Evolutionary conservation across 2,329 filamentous ascomycete species (phyloP).

Genomic region (Fusarium lyarnte): DNA sequence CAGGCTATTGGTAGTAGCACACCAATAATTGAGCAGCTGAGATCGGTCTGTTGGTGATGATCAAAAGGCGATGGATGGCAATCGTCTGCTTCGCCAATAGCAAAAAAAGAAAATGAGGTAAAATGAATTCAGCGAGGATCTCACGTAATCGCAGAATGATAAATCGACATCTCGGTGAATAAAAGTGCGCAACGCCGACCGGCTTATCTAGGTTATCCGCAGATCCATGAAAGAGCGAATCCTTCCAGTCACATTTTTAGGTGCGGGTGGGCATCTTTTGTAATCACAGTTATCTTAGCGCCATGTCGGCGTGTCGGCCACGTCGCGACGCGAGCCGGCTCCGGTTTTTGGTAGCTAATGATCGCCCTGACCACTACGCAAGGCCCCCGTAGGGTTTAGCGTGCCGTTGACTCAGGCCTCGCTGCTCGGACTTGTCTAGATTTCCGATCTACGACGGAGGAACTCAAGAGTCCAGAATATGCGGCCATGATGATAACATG

Average conservation of each 20-base stretch:
- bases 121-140: not conserved
- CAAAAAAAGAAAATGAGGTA: not conserved
- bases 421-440: not conserved
- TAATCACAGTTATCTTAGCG: not conserved
- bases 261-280: not conserved
- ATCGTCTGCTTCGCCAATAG: not conserved
- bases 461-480: not conserved
- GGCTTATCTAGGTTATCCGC: not conserved
- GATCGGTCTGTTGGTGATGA: not conserved
- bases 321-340: not conserved
- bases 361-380: not conserved
- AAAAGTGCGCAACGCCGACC: not conserved
- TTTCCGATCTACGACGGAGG: not conserved
- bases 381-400: not conserved
- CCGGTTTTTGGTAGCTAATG: not conserved
- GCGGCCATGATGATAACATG: not conserved
- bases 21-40: not conserved
- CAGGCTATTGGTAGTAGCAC: too few relatives aligned
- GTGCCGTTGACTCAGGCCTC: not conserved
- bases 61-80: too few relatives aligned
- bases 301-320: not conserved
- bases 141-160: not conserved
- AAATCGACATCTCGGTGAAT: not conserved
- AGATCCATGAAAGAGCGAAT: not conserved
- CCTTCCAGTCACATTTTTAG: not conserved